Base-by-base conservation (phyloP, 805 yeast genomes). In the Hanseniaspora meyeri region DNA sequence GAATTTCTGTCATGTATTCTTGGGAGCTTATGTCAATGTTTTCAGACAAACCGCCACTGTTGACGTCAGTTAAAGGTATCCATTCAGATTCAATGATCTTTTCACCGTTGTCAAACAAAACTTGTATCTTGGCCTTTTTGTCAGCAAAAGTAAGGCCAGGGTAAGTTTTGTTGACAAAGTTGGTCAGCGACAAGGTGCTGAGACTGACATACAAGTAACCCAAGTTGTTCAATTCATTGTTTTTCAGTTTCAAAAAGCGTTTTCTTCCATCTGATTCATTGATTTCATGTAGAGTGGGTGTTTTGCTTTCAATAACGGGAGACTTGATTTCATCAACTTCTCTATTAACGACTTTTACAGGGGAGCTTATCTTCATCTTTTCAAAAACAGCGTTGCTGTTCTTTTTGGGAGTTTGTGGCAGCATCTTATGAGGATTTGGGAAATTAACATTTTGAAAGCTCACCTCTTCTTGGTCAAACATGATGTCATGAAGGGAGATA, bases 11-110 rank as follows among this genome's bases (percentile, higher is more conserved):
- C 67, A 88, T 96, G 66, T 87, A 87, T 64, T 90, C 96, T 64
- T 85, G 87, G 49, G 38, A n/a, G 11, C 48, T 6, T 4, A 56
- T 24, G 19, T 45, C 40, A 20, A 56, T 77, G 77, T 53, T 87
- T 70, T 11, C 32, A 11, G 36, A 8, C 3, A 69, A 58, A 6
- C 72, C 66, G 4, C 39, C 29, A 24, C 61, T 60, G 31, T 65
- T 64, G 10, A 61, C 62, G 3, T 62, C 62, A n/a, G 62, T 55
- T 27, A 77, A 55, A 0, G 63, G 60, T 48, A 68, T 61, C 67
- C 76, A 74, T 9, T 81, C 77, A 0, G 95, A 87, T 39, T 81
- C 77, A 49, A 87, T 77, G 58, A 87, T 78, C 65, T 89, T 95
- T 40, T 81, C 79, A 6, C 95, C 95, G 65, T 89, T 89, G 66